Evolutionary conservation across 305 asterid species (phyloP).

Genomic region (Fraxinus baroniana): DNA sequence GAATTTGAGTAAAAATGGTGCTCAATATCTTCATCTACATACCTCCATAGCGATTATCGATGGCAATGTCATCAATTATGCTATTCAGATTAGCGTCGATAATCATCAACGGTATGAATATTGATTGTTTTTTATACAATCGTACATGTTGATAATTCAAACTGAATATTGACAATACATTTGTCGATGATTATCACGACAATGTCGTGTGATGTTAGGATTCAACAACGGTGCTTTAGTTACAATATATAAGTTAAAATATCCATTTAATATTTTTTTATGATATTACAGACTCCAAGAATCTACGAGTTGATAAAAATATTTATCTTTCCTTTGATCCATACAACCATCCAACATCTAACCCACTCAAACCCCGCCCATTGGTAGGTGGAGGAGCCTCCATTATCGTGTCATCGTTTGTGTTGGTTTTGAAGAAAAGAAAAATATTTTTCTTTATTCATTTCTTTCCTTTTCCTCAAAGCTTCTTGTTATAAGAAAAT

Average conservation of each 20-base stretch:
- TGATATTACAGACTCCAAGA: too few relatives aligned
- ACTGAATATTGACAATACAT: neutral
- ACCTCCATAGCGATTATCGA: neutral
- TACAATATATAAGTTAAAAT: neutral
- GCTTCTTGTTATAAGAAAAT: neutral
- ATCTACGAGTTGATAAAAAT: neutral
- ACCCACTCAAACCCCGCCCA: neutral
- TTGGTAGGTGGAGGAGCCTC: neutral
- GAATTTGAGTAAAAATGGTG: neutral
- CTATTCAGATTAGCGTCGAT: neutral
- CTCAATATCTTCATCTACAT: too few relatives aligned
- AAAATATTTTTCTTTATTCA: too few relatives aligned
- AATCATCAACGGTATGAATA: neutral
- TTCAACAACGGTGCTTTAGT: neutral
- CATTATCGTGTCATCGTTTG: neutral
- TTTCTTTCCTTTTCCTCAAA: too few relatives aligned
- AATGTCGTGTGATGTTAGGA: neutral
- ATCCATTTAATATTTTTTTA: too few relatives aligned
- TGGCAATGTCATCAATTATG: neutral
- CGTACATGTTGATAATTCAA: neutral
- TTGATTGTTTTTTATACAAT: neutral
- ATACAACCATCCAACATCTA: neutral
- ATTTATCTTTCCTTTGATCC: neutral
- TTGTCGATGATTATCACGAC: neutral
- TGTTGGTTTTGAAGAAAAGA: neutral